Conservation (phyloP, 768 basidiomycete genomes). For the Lentinula raphanica region DNA sequence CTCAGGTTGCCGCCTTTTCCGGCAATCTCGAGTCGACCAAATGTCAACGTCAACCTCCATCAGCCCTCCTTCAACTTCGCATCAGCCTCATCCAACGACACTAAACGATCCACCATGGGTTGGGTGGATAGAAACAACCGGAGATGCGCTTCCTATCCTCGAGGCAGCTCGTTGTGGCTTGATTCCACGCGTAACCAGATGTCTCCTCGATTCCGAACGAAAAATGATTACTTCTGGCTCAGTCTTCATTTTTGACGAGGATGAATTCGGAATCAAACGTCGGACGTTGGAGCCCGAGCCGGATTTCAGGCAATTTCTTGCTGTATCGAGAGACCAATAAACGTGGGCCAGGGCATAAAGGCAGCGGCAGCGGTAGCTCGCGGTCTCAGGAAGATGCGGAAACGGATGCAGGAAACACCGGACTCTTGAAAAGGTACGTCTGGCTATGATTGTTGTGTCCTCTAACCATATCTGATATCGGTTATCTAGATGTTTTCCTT, state of each 20-base stretch:
- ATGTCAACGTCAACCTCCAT: not conserved
- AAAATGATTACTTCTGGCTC: conserved; percentile 91
- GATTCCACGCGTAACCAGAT: conserved; percentile 87
- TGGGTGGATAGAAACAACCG: conserved; percentile 93
- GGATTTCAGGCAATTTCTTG: conserved; percentile 92
- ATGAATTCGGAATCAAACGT: conserved; percentile 94
- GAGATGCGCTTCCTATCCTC: conserved; percentile 93
- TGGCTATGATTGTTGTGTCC: not conserved
- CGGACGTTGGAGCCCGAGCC: conserved; percentile 95
- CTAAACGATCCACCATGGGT: conserved; percentile 66
- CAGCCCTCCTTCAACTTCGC: not conserved
- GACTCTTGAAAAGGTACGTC: conserved; percentile 89
- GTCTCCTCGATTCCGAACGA: conserved; percentile 88
- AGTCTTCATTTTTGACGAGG: conserved; percentile 96
- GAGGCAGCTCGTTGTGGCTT: conserved; percentile 88
- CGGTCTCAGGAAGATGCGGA: conserved; percentile 11
- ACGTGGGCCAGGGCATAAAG: conserved; percentile 58
- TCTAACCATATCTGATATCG: conserved; percentile 4
- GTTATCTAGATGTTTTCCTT: conserved; percentile 95
- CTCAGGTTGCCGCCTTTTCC: too few relatives aligned
- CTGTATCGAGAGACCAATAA: conserved; percentile 94
- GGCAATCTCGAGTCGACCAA: too few relatives aligned
- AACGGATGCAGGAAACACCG: conserved; percentile 31
- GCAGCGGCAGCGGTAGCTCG: too few relatives aligned
- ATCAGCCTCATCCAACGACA: conserved; percentile 1